These are phyloP conservation scores for Ensete ventricosum DNA, from an alignment of 176 grass and related monocot species.

Conservation along the genomic window DNA sequence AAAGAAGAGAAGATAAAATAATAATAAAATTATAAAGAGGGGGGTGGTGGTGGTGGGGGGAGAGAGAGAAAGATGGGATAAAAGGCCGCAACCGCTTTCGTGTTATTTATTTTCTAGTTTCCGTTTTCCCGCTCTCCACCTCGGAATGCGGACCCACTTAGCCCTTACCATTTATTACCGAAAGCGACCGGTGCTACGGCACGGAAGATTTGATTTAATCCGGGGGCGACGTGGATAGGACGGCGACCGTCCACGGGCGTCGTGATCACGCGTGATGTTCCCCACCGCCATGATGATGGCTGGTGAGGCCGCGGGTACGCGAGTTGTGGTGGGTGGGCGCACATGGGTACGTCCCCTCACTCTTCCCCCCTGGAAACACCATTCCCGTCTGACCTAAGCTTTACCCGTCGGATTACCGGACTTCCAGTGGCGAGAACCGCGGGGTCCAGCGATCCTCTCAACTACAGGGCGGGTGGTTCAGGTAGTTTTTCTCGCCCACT, in stretches of 20 bases:
- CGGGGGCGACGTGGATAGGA: too few species aligned
- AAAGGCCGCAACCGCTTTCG: not conserved
- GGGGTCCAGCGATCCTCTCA: too few species aligned
- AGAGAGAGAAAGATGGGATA: not conserved
- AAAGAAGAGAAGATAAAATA: not conserved
- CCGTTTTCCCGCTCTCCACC: conserved; percentile 6
- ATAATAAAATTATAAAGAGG: not conserved
- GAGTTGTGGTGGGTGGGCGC: not conserved
- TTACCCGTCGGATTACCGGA: too few species aligned
- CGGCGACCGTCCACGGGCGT: not conserved
- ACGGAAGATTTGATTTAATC: not conserved
- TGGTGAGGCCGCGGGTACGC: not conserved
- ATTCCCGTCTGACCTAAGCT: too few species aligned
- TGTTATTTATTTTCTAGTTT: not conserved
- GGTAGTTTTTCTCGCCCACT: too few species aligned
- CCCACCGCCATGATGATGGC: conserved; percentile 6
- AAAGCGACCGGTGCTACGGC: not conserved
- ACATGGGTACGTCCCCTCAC: not conserved
- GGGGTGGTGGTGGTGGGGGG: too few species aligned
- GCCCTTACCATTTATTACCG: not conserved
- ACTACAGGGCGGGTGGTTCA: too few species aligned
- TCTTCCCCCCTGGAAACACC: not conserved
- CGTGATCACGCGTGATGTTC: not conserved
- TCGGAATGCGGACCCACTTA: not conserved
- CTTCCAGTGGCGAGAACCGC: too few species aligned